Conservation (phyloP, 208 protist species). For the Naegleria gruberi region DNA sequence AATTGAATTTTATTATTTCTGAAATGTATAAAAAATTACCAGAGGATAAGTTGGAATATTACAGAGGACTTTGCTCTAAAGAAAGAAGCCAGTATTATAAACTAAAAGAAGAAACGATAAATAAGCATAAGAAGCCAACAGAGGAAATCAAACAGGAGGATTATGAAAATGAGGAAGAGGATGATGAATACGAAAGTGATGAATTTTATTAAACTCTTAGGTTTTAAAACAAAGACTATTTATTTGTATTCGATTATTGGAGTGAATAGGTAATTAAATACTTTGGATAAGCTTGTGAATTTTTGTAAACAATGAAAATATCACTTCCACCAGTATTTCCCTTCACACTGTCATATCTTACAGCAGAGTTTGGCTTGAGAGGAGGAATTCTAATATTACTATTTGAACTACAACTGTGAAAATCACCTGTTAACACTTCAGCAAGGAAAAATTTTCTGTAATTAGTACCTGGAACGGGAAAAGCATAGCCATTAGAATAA, state of each 20-base stretch:
- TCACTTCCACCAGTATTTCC: slow-evolving; percentile 7
- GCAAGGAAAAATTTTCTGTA: background rate
- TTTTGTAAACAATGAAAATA: slow-evolving; percentile 25
- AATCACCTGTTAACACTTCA: background rate
- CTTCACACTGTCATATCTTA: slow-evolving; percentile 26
- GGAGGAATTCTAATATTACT: background rate
- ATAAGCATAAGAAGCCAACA: too few relatives aligned
- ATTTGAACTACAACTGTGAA: background rate
- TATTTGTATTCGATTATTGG: too few relatives aligned
- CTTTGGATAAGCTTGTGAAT: slow-evolving; percentile 1
- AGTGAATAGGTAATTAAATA: slow-evolving; percentile 20
- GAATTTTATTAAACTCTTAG: too few relatives aligned
- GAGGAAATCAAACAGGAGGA: too few relatives aligned
- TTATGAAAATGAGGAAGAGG: too few relatives aligned
- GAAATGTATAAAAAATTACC: background rate
- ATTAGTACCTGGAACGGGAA: background rate
- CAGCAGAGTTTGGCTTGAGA: background rate
- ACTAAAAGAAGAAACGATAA: background rate
- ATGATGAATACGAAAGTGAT: too few relatives aligned
- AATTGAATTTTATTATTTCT: background rate
- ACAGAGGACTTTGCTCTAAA: background rate
- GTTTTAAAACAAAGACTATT: too few relatives aligned
- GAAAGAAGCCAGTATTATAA: background rate
- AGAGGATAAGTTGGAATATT: background rate
- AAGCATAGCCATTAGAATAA: slow-evolving; percentile 18